Base-by-base conservation (phyloP, 371 early-diverging fungal genomes). In the Syncephalis plumigaleata region DNA sequence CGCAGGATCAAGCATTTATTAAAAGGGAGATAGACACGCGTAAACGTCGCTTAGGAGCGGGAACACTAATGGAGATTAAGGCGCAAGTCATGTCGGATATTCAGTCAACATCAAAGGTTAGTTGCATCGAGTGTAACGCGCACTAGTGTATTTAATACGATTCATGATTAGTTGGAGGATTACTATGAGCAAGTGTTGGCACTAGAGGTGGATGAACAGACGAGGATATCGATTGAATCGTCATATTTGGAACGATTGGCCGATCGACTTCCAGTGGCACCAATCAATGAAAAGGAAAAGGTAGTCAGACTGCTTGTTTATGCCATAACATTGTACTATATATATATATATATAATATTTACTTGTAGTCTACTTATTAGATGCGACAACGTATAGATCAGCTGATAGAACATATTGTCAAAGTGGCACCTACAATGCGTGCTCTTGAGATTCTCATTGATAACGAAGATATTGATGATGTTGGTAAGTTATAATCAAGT, bases 41-140 rank as follows among this genome's bases (percentile, higher is more conserved):
- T 24, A 66, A 81, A 18, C 72, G 74, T 26, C 55, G 88, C 39
- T 61, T 91, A 3, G 75, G 73, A 20, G 79, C 83, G 0, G 78
- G 77, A 3, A 73, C 81, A 3, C 52, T 71, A 8, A 66, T 63
- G 17, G 65, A 64, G 39, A 63, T 84, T 21, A 64, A 66, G 21
- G 57, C 49, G 1, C 60, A 71, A 36, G 81, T 81, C 0, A 65
- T 64, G 39, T 63, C 59, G 0, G 82, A 84, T 31, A 61, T 81
- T 4, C 75, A 65, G 46, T 59, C 56, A 9, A 54, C 65, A 24
- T 81, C 84, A 0, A 66, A 76, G 45, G 49, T 79, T 39, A 60
- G 26, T 31, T 31, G 4, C 11, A 31, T 31, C 11, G 11, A 31
- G 7, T 31, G 11, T 7, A 31, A 31, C 31, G n/a, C 11, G 11